Evolutionary conservation across 2,329 filamentous ascomycete species (phyloP).

Genomic region (Periglandula ipomoeae): DNA sequence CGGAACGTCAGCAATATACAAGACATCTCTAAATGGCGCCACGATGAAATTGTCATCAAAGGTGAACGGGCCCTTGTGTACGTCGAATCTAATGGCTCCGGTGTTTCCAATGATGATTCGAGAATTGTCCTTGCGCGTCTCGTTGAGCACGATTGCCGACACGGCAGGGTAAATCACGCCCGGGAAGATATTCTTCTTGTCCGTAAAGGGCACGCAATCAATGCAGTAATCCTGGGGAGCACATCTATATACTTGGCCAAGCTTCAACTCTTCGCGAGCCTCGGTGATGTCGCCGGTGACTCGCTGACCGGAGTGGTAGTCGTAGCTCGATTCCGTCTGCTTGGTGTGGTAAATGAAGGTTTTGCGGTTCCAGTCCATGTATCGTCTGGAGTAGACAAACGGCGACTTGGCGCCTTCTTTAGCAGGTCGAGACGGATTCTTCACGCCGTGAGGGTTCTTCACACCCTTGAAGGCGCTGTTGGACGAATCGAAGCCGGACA

Average conservation of each 20-base stretch:
- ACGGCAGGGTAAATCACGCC: conserved; percentile 40
- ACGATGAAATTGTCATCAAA: conserved; percentile 43
- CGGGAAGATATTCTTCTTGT: conserved; percentile 44
- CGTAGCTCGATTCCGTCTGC: conserved; percentile 39
- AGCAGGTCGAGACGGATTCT: conserved; percentile 31
- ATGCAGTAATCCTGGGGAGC: conserved; percentile 51
- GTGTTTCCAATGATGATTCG: conserved; percentile 53
- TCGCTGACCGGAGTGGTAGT: conserved; percentile 35
- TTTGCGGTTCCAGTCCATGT: conserved; percentile 60
- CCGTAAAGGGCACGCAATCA: conserved; percentile 42
- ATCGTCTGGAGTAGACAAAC: conserved; percentile 46
- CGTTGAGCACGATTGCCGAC: conserved; percentile 41
- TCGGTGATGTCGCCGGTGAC: conserved; percentile 41
- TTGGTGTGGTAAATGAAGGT: conserved; percentile 55
- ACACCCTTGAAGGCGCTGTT: conserved; percentile 32
- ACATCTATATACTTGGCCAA: conserved; percentile 50
- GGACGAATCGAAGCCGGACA: conserved; percentile 45
- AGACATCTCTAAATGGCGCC: conserved; percentile 43
- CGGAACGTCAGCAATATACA: conserved; percentile 43
- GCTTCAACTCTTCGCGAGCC: conserved; percentile 41
- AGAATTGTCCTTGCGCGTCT: conserved; percentile 37
- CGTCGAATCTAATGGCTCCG: conserved; percentile 51
- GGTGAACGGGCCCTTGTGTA: conserved; percentile 55
- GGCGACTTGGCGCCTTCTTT: conserved; percentile 26
- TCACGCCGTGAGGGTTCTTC: conserved; percentile 26